Base-by-base conservation (phyloP, 345 rosid species). In the Arabidopsis arenosa region DNA sequence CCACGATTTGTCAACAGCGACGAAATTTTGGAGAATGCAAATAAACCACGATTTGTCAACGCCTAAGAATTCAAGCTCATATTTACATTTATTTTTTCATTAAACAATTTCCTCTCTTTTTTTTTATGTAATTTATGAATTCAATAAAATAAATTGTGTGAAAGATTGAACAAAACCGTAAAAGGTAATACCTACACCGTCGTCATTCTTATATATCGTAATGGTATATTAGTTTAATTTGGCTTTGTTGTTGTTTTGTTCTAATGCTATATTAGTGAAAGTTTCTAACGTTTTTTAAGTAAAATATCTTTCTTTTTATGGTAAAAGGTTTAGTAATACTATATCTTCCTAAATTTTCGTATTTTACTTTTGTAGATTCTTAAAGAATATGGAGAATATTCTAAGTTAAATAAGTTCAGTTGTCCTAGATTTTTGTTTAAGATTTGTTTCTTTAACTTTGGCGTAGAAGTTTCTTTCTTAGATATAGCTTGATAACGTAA, bases 371-470 rank as follows among this genome's bases (percentile, higher is more conserved):
- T 6, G 6, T 32, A 47, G 15, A 65, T 45, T 65, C 41, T 7
- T 43, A 5, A 28, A 28, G 4, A 28, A 28, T 28, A 28, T 28
- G 32, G 35, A 7, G 21, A 23, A 62, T 62, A n/a, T 62, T 62
- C 33, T 39, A 61, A 17, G 33, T 60, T 17, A 60, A 9, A 54
- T 26, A 28, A 55, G 37, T 30, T 6, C 37, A 5, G 60, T 55
- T 0, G 18, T 23, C 66, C 65, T 37, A 37, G n/a, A 18, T 60
- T 37, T 33, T 60, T 39, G 32, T 3, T 60, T 60, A 39, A 39
- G 44, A 58, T 58, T 58, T 58, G 43, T 35, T n/a, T 58, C 43
- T 37, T 58, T 12, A 58, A 33, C 63, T 33, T 7, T 32, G 12
- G 2, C 28, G 6, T 5, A 7, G 0, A 17, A 4, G 6, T 15